A percentile compares a stretch with the other conserved stretches of the same genome.
These are phyloP conservation scores for Lyophyllum shimeji DNA, from an alignment of 768 basidiomycete species.

Conservation along the genomic window DNA sequence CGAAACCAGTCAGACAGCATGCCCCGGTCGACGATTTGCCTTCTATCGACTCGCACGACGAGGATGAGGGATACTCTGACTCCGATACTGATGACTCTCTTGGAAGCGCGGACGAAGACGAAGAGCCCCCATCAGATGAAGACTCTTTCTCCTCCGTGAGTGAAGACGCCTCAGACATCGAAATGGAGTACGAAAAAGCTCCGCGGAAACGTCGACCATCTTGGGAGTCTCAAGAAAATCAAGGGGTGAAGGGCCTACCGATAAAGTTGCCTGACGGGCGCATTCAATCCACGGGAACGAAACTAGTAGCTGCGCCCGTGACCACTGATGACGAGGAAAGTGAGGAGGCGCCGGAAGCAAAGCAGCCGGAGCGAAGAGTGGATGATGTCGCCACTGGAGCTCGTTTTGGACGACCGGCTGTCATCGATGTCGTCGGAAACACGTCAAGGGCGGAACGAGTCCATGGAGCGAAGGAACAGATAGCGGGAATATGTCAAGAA, in stretches of 20 bases:
- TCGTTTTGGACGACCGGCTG: conserved; percentile 83
- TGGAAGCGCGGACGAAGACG: conserved; percentile 31
- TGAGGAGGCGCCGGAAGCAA: conserved; percentile 27
- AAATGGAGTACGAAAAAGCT: conserved; percentile 72
- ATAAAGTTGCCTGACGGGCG: conserved; percentile 86
- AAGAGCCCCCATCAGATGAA: conserved; percentile 28
- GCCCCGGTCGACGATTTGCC: conserved; percentile 60
- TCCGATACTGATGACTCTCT: conserved; percentile 36
- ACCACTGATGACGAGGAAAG: conserved; percentile 16
- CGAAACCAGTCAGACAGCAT: conserved; percentile 52
- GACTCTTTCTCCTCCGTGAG: conserved; percentile 19
- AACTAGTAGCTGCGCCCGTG: conserved; percentile 12
- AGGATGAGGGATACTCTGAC: conserved; percentile 53
- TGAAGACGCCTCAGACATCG: conserved; percentile 54
- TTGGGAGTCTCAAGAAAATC: conserved; percentile 46
- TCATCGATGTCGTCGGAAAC: conserved; percentile 67
- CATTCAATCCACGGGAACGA: conserved; percentile 58
- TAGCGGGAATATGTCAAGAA: conserved; percentile 91
- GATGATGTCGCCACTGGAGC: conserved; percentile 84
- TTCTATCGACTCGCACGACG: conserved; percentile 65
- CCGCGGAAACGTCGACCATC: conserved; percentile 53
- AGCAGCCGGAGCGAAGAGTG: conserved; percentile 31
- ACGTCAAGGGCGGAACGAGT: conserved; percentile 66
- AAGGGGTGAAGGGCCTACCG: conserved; percentile 65
- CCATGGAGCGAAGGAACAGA: conserved; percentile 87